A percentile compares a stretch with the other conserved stretches of the same genome.
phyloP scores from a whole-genome alignment of 768 basidiomycete species.

The Rhodotorula taiwanensis region DNA sequence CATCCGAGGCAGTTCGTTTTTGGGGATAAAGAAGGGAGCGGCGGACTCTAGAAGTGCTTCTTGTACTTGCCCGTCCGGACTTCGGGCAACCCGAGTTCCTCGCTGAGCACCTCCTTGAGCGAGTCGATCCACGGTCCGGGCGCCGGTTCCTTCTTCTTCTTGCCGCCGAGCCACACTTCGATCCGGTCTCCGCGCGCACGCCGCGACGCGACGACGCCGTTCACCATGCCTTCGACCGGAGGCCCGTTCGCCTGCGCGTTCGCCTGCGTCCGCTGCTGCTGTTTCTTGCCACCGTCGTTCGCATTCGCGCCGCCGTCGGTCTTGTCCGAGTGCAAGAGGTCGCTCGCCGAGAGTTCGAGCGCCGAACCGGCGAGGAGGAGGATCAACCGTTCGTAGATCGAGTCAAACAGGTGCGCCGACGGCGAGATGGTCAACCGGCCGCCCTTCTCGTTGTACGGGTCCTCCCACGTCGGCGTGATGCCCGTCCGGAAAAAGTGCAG shows the following conservation, averaged over 20 bases:
- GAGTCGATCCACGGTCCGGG: slow-evolving; percentile 33
- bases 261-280: background rate
- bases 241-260: background rate
- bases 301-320: slow-evolving; percentile 9
- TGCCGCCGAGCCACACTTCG: slow-evolving; percentile 34
- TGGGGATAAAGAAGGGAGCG: too few relatives aligned
- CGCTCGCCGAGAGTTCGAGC: slow-evolving; percentile 19
- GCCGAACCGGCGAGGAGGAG: slow-evolving; percentile 30
- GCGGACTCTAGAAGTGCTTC: slow-evolving; percentile 29
- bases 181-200: slow-evolving; percentile 33
- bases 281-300: too few relatives aligned
- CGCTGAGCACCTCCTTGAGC: slow-evolving; percentile 22
- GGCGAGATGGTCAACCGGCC: slow-evolving; percentile 36
- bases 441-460: slow-evolving; percentile 36
- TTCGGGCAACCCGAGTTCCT: slow-evolving; percentile 30
- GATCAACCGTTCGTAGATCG: slow-evolving; percentile 32
- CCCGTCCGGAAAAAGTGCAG: slow-evolving; percentile 35
- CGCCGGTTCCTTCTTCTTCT: slow-evolving; percentile 15
- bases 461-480: slow-evolving; percentile 36
- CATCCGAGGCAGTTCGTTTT: too few relatives aligned
- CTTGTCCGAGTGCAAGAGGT: slow-evolving; percentile 11
- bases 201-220: slow-evolving; percentile 30
- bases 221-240: slow-evolving; percentile 23
- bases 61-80: slow-evolving; percentile 24
- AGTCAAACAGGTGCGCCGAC: slow-evolving; percentile 17